Base-by-base conservation (phyloP, 1,284 basidiomycete genomes). In the Neolentinus lepideus region DNA sequence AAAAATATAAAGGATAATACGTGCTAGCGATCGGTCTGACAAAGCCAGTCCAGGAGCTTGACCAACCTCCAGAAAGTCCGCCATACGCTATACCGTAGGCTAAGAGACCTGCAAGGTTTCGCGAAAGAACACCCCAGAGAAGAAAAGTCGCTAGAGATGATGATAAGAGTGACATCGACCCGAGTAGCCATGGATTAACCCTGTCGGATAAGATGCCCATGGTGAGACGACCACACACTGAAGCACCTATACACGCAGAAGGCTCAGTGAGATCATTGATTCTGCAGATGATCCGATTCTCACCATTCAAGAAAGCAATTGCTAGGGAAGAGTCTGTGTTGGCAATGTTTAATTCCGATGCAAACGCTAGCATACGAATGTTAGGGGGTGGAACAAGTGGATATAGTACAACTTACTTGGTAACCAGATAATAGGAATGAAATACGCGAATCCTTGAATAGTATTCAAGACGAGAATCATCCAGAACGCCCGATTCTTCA, bases 91-190 rank as follows among this genome's bases (percentile, higher is more conserved):
- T 53, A 2, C 68, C 65, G 47, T 72, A 76, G 0, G 63, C 60
- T 1, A 74, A 53, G 1, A 74, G 58, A 0, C 71, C 72, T 0
- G 64, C 66, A 14, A 74, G 63, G 2, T 64, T 63, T 29, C 65
- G 64, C 1, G 72, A 69, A 0, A 71, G 54, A 0, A 75, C 59
- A 6, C 74, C 74, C 74, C 73, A 76, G 1, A 75, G 60, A 16
- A 75, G 52, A 57, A 75, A 71, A 0, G 69, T 72, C 9, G 65
- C 60, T 8, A 70, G 45, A 1, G 69, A 70, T 2, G 69, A 65
- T 0, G 59, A 58, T 0, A 64, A 16, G 27, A 73, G 64, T 1
- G 63, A 68, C 4, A 52, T 38, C 6, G 71, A 51, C 0, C 69
- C 72, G 24, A 75, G 61, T 1, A 65, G 48, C 66, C 71, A 74